These are phyloP conservation scores for Fragaria nilgerrensis DNA, from an alignment of 306 rosid species.

Conservation along the genomic window DNA sequence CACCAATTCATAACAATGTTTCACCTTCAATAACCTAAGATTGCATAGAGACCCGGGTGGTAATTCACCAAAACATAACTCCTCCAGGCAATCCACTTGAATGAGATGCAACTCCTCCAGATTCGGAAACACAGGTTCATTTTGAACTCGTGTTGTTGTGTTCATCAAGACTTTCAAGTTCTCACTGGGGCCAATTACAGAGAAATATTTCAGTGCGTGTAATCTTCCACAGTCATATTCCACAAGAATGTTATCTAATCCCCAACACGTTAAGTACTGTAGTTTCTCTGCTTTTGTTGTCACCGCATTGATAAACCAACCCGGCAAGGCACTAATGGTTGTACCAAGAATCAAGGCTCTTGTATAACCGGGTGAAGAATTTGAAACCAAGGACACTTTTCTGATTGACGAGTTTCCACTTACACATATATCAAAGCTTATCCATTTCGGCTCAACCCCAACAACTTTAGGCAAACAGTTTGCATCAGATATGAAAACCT, in stretches of 20 bases:
- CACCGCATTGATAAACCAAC: not conserved
- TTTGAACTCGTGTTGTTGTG: not conserved
- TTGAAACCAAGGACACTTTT: no score
- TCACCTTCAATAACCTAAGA: not conserved
- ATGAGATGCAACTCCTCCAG: not conserved
- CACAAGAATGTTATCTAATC: not conserved
- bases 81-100: not conserved
- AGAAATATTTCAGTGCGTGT: not conserved
- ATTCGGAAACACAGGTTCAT: not conserved
- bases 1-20: not conserved
- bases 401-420: no score
- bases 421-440: not conserved
- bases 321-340: not conserved
- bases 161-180: not conserved
- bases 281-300: not conserved
- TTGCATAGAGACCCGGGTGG: not conserved
- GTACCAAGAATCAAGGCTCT: no score
- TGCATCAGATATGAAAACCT: not conserved
- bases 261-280: not conserved
- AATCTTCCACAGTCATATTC: not conserved
- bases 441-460: not conserved
- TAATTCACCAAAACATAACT: not conserved
- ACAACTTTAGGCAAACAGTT: not conserved
- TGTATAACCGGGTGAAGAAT: no score
- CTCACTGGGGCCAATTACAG: not conserved